These are phyloP conservation scores for Pulveroboletus sp. DNA, from an alignment of 768 basidiomycete species.

Conservation along the genomic window DNA sequence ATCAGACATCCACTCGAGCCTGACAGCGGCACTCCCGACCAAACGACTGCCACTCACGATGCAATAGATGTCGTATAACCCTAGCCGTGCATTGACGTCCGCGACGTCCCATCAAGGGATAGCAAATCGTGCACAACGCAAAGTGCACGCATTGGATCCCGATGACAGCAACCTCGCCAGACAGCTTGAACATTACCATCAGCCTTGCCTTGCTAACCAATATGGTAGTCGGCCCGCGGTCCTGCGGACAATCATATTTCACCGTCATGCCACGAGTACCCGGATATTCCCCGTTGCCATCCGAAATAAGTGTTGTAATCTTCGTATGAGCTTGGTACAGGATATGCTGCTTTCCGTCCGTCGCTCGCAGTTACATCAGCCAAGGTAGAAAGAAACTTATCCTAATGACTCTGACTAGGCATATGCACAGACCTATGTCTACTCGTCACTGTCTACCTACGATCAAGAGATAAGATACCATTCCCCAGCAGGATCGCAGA, in stretches of 20 bases:
- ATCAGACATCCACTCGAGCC: not conserved
- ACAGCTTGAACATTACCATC: not conserved
- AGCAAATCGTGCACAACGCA: not conserved
- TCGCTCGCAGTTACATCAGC: not conserved
- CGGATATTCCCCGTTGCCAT: not conserved
- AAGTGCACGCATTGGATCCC: not conserved
- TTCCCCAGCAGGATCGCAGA: not conserved
- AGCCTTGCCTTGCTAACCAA: not conserved
- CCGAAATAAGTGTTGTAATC: not conserved
- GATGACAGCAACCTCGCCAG: not conserved
- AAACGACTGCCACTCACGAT: not conserved
- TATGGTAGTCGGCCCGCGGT: not conserved
- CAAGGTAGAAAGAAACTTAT: not conserved
- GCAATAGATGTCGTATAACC: not conserved
- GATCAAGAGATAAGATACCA: not conserved
- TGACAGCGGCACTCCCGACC: not conserved
- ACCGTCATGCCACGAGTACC: not conserved
- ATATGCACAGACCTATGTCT: slow-evolving; percentile 1
- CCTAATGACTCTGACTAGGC: not conserved
- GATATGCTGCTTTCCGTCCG: not conserved
- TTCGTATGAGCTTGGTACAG: not conserved
- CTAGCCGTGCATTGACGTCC: too few species aligned
- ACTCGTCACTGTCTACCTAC: slow-evolving; percentile 29
- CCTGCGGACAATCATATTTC: not conserved
- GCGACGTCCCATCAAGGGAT: too few species aligned